Conservation (phyloP, 495 filamentous ascomycete genomes). For the Neurospora intermedia region DNA sequence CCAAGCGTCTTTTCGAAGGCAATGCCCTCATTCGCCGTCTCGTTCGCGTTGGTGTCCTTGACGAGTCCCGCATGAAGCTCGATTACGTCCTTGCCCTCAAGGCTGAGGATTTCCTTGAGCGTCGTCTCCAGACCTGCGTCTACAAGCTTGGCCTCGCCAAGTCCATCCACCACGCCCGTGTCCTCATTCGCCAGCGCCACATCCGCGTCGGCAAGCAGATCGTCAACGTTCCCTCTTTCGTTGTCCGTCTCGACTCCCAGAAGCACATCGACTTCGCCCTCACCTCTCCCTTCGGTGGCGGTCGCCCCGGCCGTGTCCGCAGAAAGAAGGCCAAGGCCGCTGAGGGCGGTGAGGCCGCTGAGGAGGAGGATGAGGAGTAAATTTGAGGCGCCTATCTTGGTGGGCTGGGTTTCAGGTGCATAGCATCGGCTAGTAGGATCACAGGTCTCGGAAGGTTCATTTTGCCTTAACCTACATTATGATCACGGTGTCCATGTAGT, state of each 20-base stretch:
- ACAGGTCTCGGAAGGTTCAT: constrained; percentile 21
- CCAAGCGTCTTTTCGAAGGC: constrained; percentile 99
- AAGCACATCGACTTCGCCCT: constrained; percentile 99
- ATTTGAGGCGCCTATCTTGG: constrained; percentile 19
- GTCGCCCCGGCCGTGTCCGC: constrained; percentile 88
- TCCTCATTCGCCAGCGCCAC: constrained; percentile 96
- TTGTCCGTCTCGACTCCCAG: constrained; percentile 98
- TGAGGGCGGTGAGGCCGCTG: constrained; percentile 77
- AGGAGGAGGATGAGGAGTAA: constrained; percentile 78
- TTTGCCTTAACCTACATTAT: constrained; percentile 16
- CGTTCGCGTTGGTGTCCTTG: constrained; percentile 97
- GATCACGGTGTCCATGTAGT: constrained; percentile 22
- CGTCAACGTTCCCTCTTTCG: constrained; percentile 98
- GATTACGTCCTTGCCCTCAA: constrained; percentile 99
- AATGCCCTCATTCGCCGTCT: constrained; percentile 99
- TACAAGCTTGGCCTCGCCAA: constrained; percentile 99
- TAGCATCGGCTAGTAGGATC: constrained; percentile 31
- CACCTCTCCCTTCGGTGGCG: constrained; percentile 93
- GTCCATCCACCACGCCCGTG: constrained; percentile 99
- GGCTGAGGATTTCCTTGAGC: constrained; percentile 98
- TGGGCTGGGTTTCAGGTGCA: constrained; percentile 20
- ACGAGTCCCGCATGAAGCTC: constrained; percentile 99
- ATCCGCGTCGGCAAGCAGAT: constrained; percentile 99
- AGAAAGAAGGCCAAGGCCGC: constrained; percentile 99
- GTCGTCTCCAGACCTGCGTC: constrained; percentile 96